phyloP scores from a whole-genome alignment of 169 alveolate species.

The Plasmodium malariae region DNA sequence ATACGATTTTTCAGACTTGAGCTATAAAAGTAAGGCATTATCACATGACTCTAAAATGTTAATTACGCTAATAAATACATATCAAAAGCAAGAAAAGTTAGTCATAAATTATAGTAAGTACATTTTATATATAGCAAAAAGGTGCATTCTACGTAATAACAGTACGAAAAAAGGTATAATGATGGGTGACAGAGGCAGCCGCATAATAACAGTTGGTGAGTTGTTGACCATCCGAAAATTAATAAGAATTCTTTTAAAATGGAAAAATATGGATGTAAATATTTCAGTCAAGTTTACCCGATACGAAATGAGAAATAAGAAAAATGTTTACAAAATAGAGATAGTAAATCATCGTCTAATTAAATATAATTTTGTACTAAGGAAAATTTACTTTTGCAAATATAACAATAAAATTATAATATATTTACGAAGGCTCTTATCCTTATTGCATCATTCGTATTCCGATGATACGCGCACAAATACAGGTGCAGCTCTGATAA shows the following conservation, averaged over 20 bases:
- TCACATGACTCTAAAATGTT: slow-evolving; percentile 12
- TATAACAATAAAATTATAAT: slow-evolving; percentile 28
- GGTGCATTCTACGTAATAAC: neutral
- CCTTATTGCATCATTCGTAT: neutral
- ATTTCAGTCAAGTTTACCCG: slow-evolving; percentile 12
- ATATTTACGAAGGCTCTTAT: neutral
- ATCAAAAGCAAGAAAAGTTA: slow-evolving; percentile 14
- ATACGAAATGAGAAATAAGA: neutral
- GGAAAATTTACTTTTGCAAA: slow-evolving; percentile 40
- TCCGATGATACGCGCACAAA: neutral
- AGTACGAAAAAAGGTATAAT: neutral
- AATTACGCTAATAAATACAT: slow-evolving; percentile 20
- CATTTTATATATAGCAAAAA: slow-evolving; percentile 25
- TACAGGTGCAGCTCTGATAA: neutral
- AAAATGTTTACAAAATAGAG: slow-evolving; percentile 4
- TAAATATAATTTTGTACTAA: slow-evolving; percentile 27
- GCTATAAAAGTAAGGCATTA: neutral
- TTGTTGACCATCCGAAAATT: slow-evolving; percentile 11
- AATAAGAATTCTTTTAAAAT: slow-evolving; percentile 19
- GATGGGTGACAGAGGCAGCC: neutral
- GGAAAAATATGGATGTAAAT: slow-evolving; percentile 41
- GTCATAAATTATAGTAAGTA: slow-evolving; percentile 8
- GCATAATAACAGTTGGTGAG: neutral
- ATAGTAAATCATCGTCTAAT: slow-evolving; percentile 22
- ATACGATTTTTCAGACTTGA: neutral